Evolutionary conservation across 495 filamentous ascomycete genomes (phyloP), one percentile per base, ranked within the genome.

Genomic region (Cercophora sp.): DNA sequence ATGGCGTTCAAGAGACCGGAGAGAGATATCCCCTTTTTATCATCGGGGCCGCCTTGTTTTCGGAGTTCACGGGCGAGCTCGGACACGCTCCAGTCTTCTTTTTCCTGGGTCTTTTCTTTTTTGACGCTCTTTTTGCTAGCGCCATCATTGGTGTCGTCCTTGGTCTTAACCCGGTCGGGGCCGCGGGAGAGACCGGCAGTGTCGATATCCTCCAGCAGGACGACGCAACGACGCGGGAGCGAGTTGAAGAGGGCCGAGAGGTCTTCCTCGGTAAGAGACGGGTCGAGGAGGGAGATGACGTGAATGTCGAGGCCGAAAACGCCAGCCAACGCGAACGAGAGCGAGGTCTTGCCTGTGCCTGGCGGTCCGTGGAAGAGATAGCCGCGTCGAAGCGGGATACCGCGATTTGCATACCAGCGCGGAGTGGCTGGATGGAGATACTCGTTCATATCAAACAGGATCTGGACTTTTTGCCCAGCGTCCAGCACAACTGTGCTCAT

Each of bases 361-460:
- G 85, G 86, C 0, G 85, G 84, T 0, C 86, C 86, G 45, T 86
- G 76, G 26, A 97, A 84, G 5, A 96, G 76, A 66, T 96, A 97
- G 0, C 92, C 92, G 23, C 92, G 77, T 2, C 92, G 82, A 46
- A 96, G 89, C 0, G 92, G 92, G 50, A 97, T 96, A n/a, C 92
- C 89, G 0, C 88, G 77, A 42, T 84, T 83, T 0, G 85, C 81
- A 56, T 93, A 93, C 88, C 87, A 93, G 13, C 75, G 70, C 5
- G 83, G 73, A 1, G 85, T 91, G 1, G 76, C 72, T 0, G 87
- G 84, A 51, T 89, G 84, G 5, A 96, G 71, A 59, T 92, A 96
- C 59, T 96, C 90, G 66, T 90, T 89, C 64, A 96, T 88, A 65
- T 96, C 92, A 13, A 75, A 67, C 25, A 94, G 67, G 16, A 96